Conservation (phyloP, 148 eudicot genomes). For the Rhododendron ovatum region DNA sequence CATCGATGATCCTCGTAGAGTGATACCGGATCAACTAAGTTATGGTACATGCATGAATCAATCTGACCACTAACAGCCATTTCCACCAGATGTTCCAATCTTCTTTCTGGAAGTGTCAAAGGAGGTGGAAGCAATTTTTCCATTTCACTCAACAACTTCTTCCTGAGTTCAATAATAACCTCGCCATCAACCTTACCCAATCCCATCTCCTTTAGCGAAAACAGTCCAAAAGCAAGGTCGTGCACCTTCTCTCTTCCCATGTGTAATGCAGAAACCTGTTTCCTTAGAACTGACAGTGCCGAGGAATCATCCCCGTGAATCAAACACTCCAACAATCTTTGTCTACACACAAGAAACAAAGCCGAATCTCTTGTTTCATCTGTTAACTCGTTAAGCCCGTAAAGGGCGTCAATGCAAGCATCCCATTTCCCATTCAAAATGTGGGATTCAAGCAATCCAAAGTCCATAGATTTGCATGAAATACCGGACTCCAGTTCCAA, state of each 20-base stretch:
- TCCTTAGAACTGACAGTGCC: constrained; percentile 55
- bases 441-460: constrained; percentile 47
- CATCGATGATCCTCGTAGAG: constrained; percentile 76
- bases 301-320: constrained; percentile 45
- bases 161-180: constrained; percentile 34
- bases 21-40: constrained; percentile 41
- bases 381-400: constrained; percentile 39
- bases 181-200: constrained; percentile 24
- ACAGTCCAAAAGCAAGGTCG: constrained; percentile 52
- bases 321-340: constrained; percentile 57
- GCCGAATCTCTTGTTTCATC: constrained; percentile 65
- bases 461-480: constrained; percentile 44
- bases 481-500: constrained; percentile 77
- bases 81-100: constrained; percentile 84
- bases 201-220: constrained; percentile 41
- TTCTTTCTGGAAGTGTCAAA: constrained; percentile 61
- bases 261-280: constrained; percentile 46
- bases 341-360: constrained; percentile 53
- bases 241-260: constrained; percentile 61
- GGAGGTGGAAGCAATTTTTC: constrained; percentile 74
- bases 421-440: constrained; percentile 62
- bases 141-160: constrained; percentile 44
- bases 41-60: constrained; percentile 78
- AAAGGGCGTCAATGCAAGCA: constrained; percentile 43
- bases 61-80: constrained; percentile 52